Evolutionary conservation across 2,329 filamentous ascomycete species (phyloP).

Genomic region (Coleophoma crateriformis): DNA sequence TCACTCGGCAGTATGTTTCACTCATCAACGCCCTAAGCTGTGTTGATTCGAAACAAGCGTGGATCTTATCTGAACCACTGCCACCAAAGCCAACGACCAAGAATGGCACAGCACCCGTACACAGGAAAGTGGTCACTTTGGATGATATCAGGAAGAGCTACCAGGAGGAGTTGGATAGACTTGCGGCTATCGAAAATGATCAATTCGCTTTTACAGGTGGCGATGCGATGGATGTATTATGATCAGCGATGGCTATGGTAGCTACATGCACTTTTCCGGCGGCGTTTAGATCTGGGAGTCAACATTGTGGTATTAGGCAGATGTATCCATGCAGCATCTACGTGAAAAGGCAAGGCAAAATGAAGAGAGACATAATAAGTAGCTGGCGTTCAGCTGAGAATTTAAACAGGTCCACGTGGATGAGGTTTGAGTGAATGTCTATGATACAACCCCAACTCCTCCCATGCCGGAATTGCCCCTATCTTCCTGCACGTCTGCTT

Average conservation of each 20-base stretch:
- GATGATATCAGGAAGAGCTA: conserved; percentile 86
- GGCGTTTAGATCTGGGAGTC: too few relatives aligned
- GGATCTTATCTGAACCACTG: conserved; percentile 58
- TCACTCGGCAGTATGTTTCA: conserved; percentile 75
- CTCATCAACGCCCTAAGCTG: conserved; percentile 91
- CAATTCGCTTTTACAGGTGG: conserved; percentile 69
- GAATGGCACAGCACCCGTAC: conserved; percentile 28
- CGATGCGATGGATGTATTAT: conserved; percentile 34
- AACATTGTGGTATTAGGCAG: too few relatives aligned
- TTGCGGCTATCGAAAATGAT: conserved; percentile 82
- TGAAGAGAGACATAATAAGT: neutral
- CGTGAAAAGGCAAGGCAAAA: conserved; percentile 3
- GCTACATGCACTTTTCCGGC: neutral
- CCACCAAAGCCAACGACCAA: conserved; percentile 27
- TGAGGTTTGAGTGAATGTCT: too few relatives aligned
- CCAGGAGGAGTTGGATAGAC: conserved; percentile 81
- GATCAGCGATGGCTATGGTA: conserved; percentile 4
- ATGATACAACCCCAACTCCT: neutral
- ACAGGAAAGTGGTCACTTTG: conserved; percentile 77
- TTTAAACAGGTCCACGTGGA: too few relatives aligned
- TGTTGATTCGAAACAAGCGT: conserved; percentile 75
- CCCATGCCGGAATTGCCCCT: neutral
- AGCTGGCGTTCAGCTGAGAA: too few relatives aligned
- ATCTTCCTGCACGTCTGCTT: neutral
- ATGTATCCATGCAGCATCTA: neutral